phyloP scores from a whole-genome alignment of 2,329 filamentous ascomycete genomes.

The Ascochyta viciae-villosae region DNA sequence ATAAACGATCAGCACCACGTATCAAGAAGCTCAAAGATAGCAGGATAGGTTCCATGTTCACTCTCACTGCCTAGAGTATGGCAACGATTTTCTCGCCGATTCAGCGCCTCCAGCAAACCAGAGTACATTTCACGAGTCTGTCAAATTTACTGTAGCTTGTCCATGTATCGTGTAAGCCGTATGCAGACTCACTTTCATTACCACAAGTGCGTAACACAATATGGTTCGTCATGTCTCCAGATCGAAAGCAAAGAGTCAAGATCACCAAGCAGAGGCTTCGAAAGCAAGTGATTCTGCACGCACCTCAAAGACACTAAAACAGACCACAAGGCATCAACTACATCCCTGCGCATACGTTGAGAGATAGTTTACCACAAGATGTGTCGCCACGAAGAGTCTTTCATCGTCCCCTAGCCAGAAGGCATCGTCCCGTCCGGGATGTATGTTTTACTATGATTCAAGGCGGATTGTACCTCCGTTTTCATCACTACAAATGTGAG shows the following conservation, averaged over 20 bases:
- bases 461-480: too few species aligned
- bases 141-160: neutral
- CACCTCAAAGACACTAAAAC: neutral
- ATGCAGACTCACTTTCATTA: neutral
- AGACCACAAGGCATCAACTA: neutral
- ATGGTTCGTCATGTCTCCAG: neutral
- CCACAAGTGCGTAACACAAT: neutral
- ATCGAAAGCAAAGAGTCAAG: neutral
- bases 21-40: neutral
- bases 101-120: neutral
- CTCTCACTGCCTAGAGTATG: too few species aligned
- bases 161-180: neutral
- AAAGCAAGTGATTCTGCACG: neutral
- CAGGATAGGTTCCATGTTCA: too few species aligned
- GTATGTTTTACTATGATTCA: too few species aligned
- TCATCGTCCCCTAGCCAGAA: neutral
- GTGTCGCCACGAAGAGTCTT: neutral
- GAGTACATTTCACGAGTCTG: neutral
- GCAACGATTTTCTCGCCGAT: neutral
- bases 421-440: neutral
- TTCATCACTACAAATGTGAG: too few species aligned
- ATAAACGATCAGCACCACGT: neutral
- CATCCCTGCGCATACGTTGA: neutral
- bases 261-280: neutral
- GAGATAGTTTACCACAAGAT: neutral